Percentiles rank a stretch among this genome's conserved stretches.
Evolutionary conservation across 2,329 filamentous ascomycete species (phyloP).

Genomic region (Paecilomyces variotii): DNA sequence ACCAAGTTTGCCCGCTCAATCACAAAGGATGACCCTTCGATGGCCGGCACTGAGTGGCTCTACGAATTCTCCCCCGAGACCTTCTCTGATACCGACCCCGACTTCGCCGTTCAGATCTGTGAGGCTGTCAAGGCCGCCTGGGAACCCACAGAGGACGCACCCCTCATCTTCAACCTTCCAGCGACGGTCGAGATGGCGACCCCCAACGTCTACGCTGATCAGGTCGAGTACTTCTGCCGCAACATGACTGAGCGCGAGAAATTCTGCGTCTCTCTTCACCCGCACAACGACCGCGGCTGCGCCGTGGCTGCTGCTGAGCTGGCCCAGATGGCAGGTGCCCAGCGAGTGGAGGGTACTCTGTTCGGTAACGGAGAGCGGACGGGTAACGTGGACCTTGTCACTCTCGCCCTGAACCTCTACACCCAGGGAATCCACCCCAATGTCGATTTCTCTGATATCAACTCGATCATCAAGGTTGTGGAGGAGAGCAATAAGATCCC

Average conservation of each 20-base stretch:
- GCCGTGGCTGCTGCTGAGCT: constrained; percentile 84
- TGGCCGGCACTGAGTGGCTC: constrained; percentile 49
- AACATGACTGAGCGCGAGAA: constrained; percentile 79
- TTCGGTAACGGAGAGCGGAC: constrained; percentile 95
- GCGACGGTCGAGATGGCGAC: constrained; percentile 94
- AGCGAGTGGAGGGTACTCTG: constrained; percentile 86
- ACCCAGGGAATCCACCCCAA: constrained; percentile 81
- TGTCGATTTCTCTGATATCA: constrained; percentile 87
- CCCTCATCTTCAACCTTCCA: constrained; percentile 93
- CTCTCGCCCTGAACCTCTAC: constrained; percentile 85
- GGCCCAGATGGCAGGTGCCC: constrained; percentile 92
- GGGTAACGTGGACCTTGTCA: constrained; percentile 91
- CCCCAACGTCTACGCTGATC: constrained; percentile 91
- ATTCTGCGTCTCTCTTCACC: constrained; percentile 81
- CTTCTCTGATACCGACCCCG: constrained; percentile 83
- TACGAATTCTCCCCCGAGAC: constrained; percentile 47
- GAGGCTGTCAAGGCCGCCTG: constrained; percentile 91
- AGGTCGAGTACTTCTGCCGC: constrained; percentile 90
- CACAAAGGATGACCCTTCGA: constrained; percentile 66
- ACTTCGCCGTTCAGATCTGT: constrained; percentile 76
- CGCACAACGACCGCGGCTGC: constrained; percentile 89
- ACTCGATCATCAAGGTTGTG: constrained; percentile 75
- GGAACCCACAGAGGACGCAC: constrained; percentile 69
- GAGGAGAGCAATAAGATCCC: constrained; percentile 94
- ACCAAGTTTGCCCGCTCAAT: constrained; percentile 79